Evolutionary conservation across 2,329 filamentous ascomycete genomes (phyloP).

Genomic region (Colletotrichum truncatum): DNA sequence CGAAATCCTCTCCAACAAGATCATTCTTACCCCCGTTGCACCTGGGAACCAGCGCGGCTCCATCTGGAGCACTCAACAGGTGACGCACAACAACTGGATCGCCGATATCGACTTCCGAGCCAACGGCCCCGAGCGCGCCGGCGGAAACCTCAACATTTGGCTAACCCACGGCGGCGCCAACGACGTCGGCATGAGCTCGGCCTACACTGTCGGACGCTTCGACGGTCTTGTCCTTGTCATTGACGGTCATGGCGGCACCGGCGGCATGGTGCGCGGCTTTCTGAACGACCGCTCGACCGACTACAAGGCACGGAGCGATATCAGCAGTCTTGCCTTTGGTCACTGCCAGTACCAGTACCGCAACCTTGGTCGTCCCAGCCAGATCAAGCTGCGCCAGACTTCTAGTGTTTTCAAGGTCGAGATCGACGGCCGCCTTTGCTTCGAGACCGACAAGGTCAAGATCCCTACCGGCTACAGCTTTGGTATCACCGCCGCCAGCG

Average conservation of each 20-base stretch:
- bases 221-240: conserved; percentile 91
- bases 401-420: conserved; percentile 76
- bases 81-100: conserved; percentile 77
- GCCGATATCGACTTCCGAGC: conserved; percentile 89
- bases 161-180: conserved; percentile 76
- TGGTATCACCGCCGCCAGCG: conserved; percentile 87
- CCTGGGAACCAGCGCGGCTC: conserved; percentile 87
- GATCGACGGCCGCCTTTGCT: conserved; percentile 83
- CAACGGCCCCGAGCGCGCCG: conserved; percentile 83
- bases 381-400: conserved; percentile 77
- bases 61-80: conserved; percentile 76
- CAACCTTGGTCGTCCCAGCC: conserved; percentile 86
- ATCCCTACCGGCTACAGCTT: conserved; percentile 86
- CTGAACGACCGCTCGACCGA: conserved; percentile 89
- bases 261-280: conserved; percentile 89
- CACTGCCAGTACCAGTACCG: conserved; percentile 92
- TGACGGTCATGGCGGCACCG: conserved; percentile 80
- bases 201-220: conserved; percentile 86
- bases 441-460: conserved; percentile 81
- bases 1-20: conserved; percentile 83
- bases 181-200: conserved; percentile 75
- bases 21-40: conserved; percentile 89
- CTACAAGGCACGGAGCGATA: conserved; percentile 77
- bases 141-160: conserved; percentile 95
- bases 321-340: conserved; percentile 90